Evolutionary conservation across 345 rosid species (phyloP).

Genomic region (Arabidopsis suecica): DNA sequence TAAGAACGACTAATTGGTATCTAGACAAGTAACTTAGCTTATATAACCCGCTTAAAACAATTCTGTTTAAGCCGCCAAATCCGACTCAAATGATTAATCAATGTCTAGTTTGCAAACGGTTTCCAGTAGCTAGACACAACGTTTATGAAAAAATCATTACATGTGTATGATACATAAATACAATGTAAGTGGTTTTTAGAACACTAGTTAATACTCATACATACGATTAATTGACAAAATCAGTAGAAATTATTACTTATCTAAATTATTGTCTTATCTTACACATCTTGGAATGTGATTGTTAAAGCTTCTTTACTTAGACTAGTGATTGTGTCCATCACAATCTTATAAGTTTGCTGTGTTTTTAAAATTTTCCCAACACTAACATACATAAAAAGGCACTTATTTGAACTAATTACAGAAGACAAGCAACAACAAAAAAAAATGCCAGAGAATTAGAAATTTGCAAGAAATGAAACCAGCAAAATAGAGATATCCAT

Average conservation of each 20-base stretch:
- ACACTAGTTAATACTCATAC: not conserved
- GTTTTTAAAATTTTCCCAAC: slow-evolving; percentile 1
- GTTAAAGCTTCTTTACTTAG: not conserved
- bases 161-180: not conserved
- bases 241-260: slow-evolving; percentile 2
- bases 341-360: slow-evolving; percentile 10
- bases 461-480: not conserved
- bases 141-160: not conserved
- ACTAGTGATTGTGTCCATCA: slow-evolving; percentile 8
- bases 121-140: not conserved
- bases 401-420: not conserved
- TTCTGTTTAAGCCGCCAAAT: too few species aligned
- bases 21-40: too few species aligned
- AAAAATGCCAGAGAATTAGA: slow-evolving; percentile 5
- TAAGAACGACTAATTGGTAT: too few species aligned
- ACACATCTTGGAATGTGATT: slow-evolving; percentile 17
- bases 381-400: not conserved
- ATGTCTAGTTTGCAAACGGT: not conserved
- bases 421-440: not conserved
- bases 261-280: slow-evolving; percentile 14
- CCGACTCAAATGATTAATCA: not conserved
- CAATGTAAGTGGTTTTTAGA: not conserved
- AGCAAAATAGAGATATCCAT: not conserved
- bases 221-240: not conserved
- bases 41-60: too few species aligned